Conservation (phyloP, 495 filamentous ascomycete genomes). For the Choiromyces venosus region DNA sequence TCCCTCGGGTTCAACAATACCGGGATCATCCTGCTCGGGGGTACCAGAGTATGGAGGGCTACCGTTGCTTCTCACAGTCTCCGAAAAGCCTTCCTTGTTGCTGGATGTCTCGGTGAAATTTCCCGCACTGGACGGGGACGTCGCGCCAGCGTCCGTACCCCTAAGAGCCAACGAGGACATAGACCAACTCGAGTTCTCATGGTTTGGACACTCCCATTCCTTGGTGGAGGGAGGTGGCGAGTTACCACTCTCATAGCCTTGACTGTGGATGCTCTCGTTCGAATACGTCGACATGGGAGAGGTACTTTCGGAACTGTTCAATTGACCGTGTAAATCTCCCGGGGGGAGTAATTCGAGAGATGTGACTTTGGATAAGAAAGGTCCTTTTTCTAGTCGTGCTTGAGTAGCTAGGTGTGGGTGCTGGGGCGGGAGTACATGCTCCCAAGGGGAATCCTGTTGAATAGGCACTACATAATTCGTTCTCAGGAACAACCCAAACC, state of each 20-base stretch:
- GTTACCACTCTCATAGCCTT: slow-evolving; percentile 18
- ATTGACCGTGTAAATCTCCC: slow-evolving; percentile 17
- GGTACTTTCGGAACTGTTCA: slow-evolving; percentile 19
- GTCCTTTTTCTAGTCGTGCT: slow-evolving; percentile 16
- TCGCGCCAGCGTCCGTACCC: background rate
- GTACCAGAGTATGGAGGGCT: background rate
- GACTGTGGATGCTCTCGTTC: slow-evolving; percentile 11
- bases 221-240: slow-evolving; percentile 7
- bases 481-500: background rate
- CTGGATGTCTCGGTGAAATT: slow-evolving; percentile 29
- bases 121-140: slow-evolving; percentile 27
- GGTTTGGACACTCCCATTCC: background rate
- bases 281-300: slow-evolving; percentile 12
- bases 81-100: slow-evolving; percentile 23
- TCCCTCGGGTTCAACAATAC: background rate
- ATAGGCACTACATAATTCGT: background rate
- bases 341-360: slow-evolving; percentile 15
- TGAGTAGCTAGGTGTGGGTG: slow-evolving; percentile 14
- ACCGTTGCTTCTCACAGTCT: slow-evolving; percentile 15
- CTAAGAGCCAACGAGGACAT: background rate
- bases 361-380: slow-evolving; percentile 15
- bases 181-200: background rate
- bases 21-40: background rate
- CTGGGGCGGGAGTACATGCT: slow-evolving; percentile 17
- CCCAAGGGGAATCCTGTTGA: slow-evolving; percentile 23